Conservation (phyloP, 345 rosid species). For the Erucastrum elatum region DNA sequence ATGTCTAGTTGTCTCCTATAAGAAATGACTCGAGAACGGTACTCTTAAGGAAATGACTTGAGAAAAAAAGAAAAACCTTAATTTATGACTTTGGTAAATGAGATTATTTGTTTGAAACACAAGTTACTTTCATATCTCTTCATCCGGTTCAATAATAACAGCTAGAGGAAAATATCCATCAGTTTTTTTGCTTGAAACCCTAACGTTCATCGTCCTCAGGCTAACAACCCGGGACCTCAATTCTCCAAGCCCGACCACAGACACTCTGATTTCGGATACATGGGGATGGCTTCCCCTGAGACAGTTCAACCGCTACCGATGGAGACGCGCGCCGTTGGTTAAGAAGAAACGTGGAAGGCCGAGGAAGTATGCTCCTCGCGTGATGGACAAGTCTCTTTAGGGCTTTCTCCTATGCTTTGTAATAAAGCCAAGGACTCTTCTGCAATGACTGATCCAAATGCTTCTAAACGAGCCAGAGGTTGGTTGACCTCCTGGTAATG, state of each 20-base stretch:
- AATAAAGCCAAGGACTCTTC: constrained; percentile 55
- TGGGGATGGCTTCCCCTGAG: constrained; percentile 49
- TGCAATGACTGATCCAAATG: constrained; percentile 52
- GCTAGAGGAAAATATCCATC: too few species aligned
- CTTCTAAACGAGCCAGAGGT: constrained; percentile 68
- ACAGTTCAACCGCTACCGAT: constrained; percentile 33
- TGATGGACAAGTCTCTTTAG: constrained; percentile 84
- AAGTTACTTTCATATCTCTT: too few species aligned
- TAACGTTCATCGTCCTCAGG: constrained; percentile 47
- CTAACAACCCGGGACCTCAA: constrained; percentile 49
- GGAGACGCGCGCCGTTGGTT: constrained; percentile 44
- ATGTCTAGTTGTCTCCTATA: too few species aligned
- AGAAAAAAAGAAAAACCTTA: too few species aligned
- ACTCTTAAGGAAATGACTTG: too few species aligned
- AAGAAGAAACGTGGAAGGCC: constrained; percentile 99
- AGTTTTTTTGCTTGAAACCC: constrained; percentile 27
- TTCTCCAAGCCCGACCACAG: constrained; percentile 61
- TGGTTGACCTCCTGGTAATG: constrained; percentile 94
- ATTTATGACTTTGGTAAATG: too few species aligned
- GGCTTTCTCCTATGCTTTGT: constrained; percentile 63
- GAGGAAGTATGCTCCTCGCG: constrained; percentile 65
- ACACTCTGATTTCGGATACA: constrained; percentile 55
- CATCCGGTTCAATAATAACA: too few species aligned
- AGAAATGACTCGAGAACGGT: too few species aligned
- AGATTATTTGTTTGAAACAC: too few species aligned